These are phyloP conservation scores for Mimosa bimucronata DNA, from an alignment of 306 rosid species.

Conservation along the genomic window DNA sequence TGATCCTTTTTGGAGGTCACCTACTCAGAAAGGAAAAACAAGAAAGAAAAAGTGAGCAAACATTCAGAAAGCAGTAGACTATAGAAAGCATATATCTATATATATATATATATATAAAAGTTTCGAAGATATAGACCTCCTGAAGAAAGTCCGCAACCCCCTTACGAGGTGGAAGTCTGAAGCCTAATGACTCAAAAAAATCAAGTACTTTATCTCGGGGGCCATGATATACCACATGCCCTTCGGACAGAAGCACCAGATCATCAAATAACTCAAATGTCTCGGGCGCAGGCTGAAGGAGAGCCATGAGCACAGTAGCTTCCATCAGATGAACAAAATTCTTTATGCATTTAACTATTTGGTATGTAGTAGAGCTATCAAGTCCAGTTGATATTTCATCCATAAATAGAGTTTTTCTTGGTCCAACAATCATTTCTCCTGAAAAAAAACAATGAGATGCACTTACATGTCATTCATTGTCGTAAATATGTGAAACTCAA, in stretches of 20 bases:
- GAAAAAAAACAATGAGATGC: constrained; percentile 5
- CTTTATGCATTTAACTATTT: constrained; percentile 74
- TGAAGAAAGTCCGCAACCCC: constrained; percentile 94
- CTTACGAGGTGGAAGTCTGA: constrained; percentile 74
- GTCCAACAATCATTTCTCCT: constrained; percentile 96
- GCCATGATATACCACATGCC: constrained; percentile 79
- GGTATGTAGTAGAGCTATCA: constrained; percentile 89
- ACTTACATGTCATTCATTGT: too few relatives aligned
- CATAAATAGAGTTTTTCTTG: constrained; percentile 81
- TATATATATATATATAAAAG: neutral
- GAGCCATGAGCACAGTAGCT: constrained; percentile 80
- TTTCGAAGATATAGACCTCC: constrained; percentile 59
- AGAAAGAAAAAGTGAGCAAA: constrained; percentile 14
- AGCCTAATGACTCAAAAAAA: constrained; percentile 79
- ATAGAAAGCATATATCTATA: neutral
- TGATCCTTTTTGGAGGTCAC: constrained; percentile 91
- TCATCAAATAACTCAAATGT: constrained; percentile 92
- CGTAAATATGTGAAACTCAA: too few relatives aligned
- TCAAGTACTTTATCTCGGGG: constrained; percentile 68
- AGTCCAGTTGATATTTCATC: constrained; percentile 96
- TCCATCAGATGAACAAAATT: constrained; percentile 89
- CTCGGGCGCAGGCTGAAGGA: constrained; percentile 96
- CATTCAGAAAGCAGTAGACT: constrained; percentile 6
- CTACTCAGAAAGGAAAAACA: constrained; percentile 40
- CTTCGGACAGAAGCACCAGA: constrained; percentile 72